Conservation (phyloP, 2,329 filamentous ascomycete species). For the Emergomyces pasteurianus region DNA sequence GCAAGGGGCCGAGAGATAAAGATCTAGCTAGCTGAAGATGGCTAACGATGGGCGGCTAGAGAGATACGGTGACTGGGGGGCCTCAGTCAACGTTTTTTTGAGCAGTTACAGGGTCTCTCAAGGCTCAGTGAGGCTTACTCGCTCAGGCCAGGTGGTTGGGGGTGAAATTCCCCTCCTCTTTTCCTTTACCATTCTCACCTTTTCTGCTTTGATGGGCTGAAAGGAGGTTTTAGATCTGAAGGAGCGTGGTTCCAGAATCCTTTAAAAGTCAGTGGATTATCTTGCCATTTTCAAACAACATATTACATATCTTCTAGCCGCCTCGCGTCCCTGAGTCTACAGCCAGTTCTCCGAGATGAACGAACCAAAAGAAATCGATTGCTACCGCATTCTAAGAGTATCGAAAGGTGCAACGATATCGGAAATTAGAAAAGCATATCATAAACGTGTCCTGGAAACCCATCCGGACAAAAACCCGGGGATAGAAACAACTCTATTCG, state of each 20-base stretch:
- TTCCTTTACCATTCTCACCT: not conserved
- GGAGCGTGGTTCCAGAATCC: not conserved
- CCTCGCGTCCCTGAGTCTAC: not conserved
- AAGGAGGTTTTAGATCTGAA: not conserved
- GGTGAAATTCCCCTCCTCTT: not conserved
- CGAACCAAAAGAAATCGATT: constrained; percentile 3
- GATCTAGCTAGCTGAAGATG: not conserved
- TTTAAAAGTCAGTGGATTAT: not conserved
- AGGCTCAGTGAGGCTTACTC: not conserved
- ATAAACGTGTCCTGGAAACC: constrained; percentile 1
- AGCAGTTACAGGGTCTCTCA: not conserved
- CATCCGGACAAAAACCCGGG: constrained; percentile 11
- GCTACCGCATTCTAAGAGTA: constrained; percentile 8
- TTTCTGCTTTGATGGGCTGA: not conserved
- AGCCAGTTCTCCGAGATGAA: not conserved
- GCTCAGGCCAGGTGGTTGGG: not conserved
- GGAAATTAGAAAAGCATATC: constrained; percentile 6
- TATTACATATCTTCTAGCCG: not conserved
- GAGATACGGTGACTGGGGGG: not conserved
- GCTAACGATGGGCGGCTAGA: not conserved
- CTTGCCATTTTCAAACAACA: not conserved
- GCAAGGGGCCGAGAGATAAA: too few species aligned
- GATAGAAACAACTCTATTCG: not conserved
- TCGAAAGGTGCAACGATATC: constrained; percentile 2
- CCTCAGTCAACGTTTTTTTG: not conserved